Conservation (phyloP, 225 moss, liverwort and hornwort genomes). For the Sphagnum contortum region DNA sequence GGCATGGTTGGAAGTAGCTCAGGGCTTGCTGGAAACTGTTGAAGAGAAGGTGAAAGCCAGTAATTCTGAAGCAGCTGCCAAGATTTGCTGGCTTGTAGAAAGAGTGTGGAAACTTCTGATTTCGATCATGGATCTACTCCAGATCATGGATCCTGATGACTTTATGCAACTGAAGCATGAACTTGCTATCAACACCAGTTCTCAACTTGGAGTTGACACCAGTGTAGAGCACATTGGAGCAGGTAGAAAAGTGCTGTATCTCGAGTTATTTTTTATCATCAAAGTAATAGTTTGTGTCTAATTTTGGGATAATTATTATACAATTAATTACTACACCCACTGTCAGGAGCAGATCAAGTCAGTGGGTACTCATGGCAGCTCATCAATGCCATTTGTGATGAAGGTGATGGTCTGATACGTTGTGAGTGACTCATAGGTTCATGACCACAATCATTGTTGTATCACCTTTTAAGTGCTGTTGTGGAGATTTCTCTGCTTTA, state of each 20-base stretch:
- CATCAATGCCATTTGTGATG: too few species aligned
- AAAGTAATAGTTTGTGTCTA: too few species aligned
- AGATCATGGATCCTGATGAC: constrained; percentile 85
- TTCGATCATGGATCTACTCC: constrained; percentile 58
- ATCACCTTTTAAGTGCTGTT: too few species aligned
- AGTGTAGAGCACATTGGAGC: constrained; percentile 37
- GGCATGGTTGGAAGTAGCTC: constrained; percentile 68
- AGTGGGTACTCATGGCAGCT: too few species aligned
- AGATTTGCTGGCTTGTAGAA: constrained; percentile 70
- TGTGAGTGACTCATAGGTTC: too few species aligned
- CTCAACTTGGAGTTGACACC: constrained; percentile 26
- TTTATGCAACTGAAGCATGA: constrained; percentile 76
- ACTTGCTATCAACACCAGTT: constrained; percentile 33
- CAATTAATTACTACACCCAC: too few species aligned
- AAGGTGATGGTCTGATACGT: too few species aligned
- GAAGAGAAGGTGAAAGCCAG: constrained; percentile 37
- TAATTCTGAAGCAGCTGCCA: constrained; percentile 48
- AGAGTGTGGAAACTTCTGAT: constrained; percentile 80
- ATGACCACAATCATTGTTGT: too few species aligned
- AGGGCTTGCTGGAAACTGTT: constrained; percentile 41
- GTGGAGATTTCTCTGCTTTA: too few species aligned
- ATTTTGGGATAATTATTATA: too few species aligned
- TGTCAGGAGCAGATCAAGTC: too few species aligned
- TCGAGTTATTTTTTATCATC: too few species aligned
- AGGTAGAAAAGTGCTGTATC: constrained; percentile 7